A percentile compares a stretch with the other conserved stretches of the same genome.
Conservation (phyloP, 2,329 filamentous ascomycete genomes). For the Aaosphaeria pasadenensis region DNA sequence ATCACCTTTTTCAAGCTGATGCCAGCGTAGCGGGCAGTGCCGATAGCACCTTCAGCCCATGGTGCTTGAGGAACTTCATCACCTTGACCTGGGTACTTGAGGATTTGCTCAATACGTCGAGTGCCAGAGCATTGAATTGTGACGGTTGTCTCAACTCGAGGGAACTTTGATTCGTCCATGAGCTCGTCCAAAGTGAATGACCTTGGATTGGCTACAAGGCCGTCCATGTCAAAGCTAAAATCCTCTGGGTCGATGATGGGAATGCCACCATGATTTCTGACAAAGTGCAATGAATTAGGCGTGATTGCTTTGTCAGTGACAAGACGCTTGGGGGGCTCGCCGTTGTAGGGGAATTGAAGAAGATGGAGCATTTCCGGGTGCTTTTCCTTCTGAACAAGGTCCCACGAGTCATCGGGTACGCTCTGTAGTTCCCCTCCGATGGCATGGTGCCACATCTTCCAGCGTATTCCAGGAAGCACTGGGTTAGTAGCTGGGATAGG, state of each 20-base stretch:
- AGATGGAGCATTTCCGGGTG: slow-evolving; percentile 44
- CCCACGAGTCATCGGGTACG: slow-evolving; percentile 56
- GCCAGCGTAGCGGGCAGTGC: slow-evolving; percentile 62
- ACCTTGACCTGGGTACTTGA: slow-evolving; percentile 63
- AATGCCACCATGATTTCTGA: slow-evolving; percentile 70
- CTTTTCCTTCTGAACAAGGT: slow-evolving; percentile 35
- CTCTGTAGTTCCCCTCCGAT: slow-evolving; percentile 36
- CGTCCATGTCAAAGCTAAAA: slow-evolving; percentile 53
- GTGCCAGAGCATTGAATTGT: slow-evolving; percentile 69
- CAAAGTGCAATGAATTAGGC: slow-evolving; percentile 61
- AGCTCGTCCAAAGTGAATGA: slow-evolving; percentile 58
- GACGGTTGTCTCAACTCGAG: slow-evolving; percentile 56
- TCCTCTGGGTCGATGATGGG: slow-evolving; percentile 60
- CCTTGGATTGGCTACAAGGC: slow-evolving; percentile 59
- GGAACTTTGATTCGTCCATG: slow-evolving; percentile 59
- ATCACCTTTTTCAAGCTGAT: slow-evolving; percentile 68
- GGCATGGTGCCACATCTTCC: slow-evolving; percentile 41
- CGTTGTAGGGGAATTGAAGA: slow-evolving; percentile 46
- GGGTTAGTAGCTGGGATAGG: slow-evolving; percentile 45
- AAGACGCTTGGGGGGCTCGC: slow-evolving; percentile 36
- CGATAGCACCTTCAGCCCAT: slow-evolving; percentile 59
- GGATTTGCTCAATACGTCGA: slow-evolving; percentile 66
- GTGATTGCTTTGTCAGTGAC: slow-evolving; percentile 49
- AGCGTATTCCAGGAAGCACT: slow-evolving; percentile 41
- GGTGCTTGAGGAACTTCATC: slow-evolving; percentile 53